Percentiles rank a stretch among this genome's conserved stretches.
phyloP scores from a whole-genome alignment of 768 basidiomycete species.

The Mycena pura region DNA sequence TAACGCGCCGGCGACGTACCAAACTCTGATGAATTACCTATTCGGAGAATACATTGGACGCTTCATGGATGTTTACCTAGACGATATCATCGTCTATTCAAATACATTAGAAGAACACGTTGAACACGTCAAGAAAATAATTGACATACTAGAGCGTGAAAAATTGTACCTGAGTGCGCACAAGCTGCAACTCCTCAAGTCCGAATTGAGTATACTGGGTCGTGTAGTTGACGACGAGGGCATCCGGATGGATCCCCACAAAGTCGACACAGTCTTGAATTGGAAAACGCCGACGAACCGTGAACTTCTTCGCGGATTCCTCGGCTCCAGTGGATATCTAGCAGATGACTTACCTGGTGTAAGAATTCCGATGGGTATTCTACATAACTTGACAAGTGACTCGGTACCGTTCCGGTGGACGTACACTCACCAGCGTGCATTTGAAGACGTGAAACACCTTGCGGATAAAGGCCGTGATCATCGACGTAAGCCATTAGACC shows the following conservation, averaged over 20 bases:
- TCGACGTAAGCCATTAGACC: slow-evolving; percentile 34
- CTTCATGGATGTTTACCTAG: slow-evolving; percentile 36
- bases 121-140: slow-evolving; percentile 34
- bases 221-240: slow-evolving; percentile 41
- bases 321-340: background rate
- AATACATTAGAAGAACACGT: slow-evolving; percentile 42
- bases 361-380: background rate
- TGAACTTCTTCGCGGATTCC: too few relatives aligned
- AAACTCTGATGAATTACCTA: slow-evolving; percentile 48
- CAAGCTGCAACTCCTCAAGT: slow-evolving; percentile 40
- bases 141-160: slow-evolving; percentile 40
- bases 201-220: slow-evolving; percentile 38
- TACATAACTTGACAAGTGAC: background rate
- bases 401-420: background rate
- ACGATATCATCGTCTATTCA: slow-evolving; percentile 50
- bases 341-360: background rate
- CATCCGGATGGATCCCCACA: slow-evolving; percentile 50
- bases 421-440: too few relatives aligned
- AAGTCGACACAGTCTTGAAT: slow-evolving; percentile 43
- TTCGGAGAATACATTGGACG: slow-evolving; percentile 39
- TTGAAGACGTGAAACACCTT: background rate
- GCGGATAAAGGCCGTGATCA: background rate
- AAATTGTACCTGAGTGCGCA: slow-evolving; percentile 41
- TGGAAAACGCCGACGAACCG: slow-evolving; percentile 39
- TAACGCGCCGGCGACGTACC: slow-evolving; percentile 42